phyloP scores from a whole-genome alignment of 495 filamentous ascomycete species.

The Chaetomium fimeti region DNA sequence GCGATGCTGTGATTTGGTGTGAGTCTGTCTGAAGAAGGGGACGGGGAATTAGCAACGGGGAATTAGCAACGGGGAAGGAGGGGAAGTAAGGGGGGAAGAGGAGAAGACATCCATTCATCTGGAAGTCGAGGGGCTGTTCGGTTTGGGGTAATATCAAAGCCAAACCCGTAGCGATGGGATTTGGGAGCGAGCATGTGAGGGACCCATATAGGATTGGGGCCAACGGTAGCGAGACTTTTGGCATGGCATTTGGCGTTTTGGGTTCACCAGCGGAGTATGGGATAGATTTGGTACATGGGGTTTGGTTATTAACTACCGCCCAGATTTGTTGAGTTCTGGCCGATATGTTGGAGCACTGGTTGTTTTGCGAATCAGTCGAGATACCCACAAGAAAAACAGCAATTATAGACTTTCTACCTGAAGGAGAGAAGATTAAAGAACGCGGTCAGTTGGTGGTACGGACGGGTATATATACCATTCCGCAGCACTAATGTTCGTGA shows the following conservation, averaged over 20 bases:
- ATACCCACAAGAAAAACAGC: neutral
- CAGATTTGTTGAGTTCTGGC: neutral
- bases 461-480: no score
- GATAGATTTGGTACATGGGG: slow-evolving; percentile 1
- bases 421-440: no score
- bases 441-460: no score
- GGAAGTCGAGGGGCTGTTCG: no score
- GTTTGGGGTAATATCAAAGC: no score
- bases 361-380: neutral
- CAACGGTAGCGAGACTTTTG: neutral
- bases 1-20: slow-evolving; percentile 2
- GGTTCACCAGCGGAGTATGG: neutral
- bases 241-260: slow-evolving; percentile 13
- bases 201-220: neutral
- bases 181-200: neutral
- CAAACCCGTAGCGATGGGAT: neutral
- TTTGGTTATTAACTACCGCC: neutral
- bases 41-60: neutral
- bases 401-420: neutral
- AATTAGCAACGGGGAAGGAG: neutral
- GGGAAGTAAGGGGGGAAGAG: neutral
- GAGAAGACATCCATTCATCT: no score
- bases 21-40: slow-evolving; percentile 7
- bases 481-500: no score
- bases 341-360: neutral